Conservation (phyloP, 2,329 filamentous ascomycete genomes). For the Colletotrichum eleusines region DNA sequence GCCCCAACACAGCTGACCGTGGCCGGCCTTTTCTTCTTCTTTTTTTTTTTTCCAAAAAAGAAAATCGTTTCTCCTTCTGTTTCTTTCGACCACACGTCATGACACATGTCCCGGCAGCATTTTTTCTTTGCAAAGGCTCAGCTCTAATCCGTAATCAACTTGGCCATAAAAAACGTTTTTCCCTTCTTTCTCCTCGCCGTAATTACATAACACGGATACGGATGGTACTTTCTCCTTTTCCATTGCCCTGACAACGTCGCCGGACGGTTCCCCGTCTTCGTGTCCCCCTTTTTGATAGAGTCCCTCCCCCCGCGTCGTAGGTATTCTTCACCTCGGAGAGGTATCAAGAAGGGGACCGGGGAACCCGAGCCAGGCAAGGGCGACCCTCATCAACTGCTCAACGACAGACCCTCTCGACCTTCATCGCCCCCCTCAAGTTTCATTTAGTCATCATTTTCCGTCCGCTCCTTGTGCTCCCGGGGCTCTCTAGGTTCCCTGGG, state of each 20-base stretch:
- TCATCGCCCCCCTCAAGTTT: background rate
- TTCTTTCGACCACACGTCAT: background rate
- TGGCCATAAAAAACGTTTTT: conserved; percentile 9
- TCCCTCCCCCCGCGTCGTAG: background rate
- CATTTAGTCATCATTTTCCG: conserved; percentile 68
- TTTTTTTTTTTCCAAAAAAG: background rate
- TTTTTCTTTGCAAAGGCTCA: conserved; percentile 1
- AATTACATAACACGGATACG: conserved; percentile 37
- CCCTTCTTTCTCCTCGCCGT: conserved; percentile 29
- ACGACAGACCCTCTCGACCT: background rate
- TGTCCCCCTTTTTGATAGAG: background rate
- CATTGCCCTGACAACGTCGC: conserved; percentile 5
- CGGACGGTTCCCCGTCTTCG: conserved; percentile 7
- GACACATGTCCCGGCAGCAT: conserved; percentile 8
- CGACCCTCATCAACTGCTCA: background rate
- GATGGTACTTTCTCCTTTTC: conserved; percentile 11
- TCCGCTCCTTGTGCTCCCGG: conserved; percentile 58
- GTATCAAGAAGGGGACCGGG: background rate
- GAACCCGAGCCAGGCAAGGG: background rate
- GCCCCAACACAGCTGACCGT: background rate
- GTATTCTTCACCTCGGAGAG: background rate
- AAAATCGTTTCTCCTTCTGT: background rate
- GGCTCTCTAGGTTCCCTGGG: conserved; percentile 45
- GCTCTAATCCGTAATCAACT: conserved; percentile 6
- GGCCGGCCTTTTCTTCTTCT: background rate